Percentiles rank a stretch among this genome's conserved stretches.
phyloP scores from a whole-genome alignment of 371 early-diverging fungal genomes.

The Choanephora cucurbitarum region DNA sequence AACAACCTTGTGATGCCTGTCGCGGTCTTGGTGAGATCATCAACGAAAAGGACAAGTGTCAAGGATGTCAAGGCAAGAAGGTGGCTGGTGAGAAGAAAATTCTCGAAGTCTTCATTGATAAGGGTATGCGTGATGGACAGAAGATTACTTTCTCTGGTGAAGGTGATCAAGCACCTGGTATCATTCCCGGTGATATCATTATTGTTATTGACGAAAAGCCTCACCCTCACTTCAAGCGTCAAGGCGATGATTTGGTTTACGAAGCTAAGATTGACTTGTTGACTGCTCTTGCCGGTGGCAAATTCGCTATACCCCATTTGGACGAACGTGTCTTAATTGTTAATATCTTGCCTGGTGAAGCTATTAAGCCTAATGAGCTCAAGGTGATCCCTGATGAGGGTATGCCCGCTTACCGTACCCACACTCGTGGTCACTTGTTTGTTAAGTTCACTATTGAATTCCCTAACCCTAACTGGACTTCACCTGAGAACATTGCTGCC shows the following conservation, averaged over 20 bases:
- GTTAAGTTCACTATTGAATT: slow-evolving; percentile 90
- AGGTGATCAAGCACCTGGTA: slow-evolving; percentile 84
- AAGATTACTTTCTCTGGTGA: slow-evolving; percentile 90
- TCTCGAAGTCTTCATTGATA: slow-evolving; percentile 84
- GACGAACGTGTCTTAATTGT: slow-evolving; percentile 89
- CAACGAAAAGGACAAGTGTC: slow-evolving; percentile 86
- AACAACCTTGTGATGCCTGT: slow-evolving; percentile 90
- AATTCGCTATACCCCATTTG: slow-evolving; percentile 84
- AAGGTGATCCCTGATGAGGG: slow-evolving; percentile 89
- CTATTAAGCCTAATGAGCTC: slow-evolving; percentile 75
- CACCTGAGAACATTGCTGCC: slow-evolving; percentile 60
- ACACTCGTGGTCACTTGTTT: slow-evolving; percentile 88
- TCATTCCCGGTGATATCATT: slow-evolving; percentile 82
- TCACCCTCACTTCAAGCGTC: slow-evolving; percentile 84
- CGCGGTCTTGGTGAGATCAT: slow-evolving; percentile 89
- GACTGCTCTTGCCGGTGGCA: slow-evolving; percentile 93
- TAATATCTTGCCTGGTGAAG: slow-evolving; percentile 90
- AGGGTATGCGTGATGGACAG: slow-evolving; percentile 96
- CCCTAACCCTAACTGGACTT: slow-evolving; percentile 85
- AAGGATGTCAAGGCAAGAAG: slow-evolving; percentile 86
- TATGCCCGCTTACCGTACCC: slow-evolving; percentile 92
- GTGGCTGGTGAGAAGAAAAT: slow-evolving; percentile 77
- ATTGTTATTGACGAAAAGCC: slow-evolving; percentile 92
- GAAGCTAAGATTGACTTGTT: slow-evolving; percentile 88
- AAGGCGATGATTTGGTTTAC: slow-evolving; percentile 83